Conservation (phyloP, 257 asterid genomes). For the Solanum tacnaense region DNA sequence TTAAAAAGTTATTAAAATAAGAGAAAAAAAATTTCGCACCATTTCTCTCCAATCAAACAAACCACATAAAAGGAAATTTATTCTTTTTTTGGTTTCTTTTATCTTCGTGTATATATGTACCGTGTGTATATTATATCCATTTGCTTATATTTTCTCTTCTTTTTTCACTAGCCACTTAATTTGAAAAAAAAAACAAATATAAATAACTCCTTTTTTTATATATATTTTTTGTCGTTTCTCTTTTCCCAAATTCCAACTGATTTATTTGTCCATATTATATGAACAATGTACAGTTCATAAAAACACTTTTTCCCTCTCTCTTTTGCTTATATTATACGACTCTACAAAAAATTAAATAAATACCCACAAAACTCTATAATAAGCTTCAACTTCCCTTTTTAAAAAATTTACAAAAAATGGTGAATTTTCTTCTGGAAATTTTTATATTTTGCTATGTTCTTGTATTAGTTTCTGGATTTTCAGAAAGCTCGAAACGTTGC, state of each 20-base stretch:
- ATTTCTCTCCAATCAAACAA: neutral
- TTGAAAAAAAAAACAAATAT: neutral
- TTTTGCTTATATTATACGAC: conserved; percentile 23
- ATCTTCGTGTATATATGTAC: neutral
- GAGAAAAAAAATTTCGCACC: no score
- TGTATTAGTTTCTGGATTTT: conserved; percentile 34
- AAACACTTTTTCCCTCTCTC: neutral
- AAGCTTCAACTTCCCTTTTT: neutral
- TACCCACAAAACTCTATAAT: neutral
- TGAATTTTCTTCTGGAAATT: conserved; percentile 19
- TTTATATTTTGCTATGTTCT: conserved; percentile 18
- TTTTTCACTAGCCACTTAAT: neutral
- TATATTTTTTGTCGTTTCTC: neutral
- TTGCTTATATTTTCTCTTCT: neutral
- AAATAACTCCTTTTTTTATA: neutral
- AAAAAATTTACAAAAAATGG: neutral
- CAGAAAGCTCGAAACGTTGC: conserved; percentile 44
- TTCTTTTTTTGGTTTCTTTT: neutral
- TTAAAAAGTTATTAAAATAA: no score
- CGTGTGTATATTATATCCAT: neutral
- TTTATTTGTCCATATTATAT: neutral
- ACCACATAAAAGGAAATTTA: neutral
- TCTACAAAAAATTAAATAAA: neutral
- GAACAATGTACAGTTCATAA: neutral
- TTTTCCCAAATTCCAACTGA: neutral